Evolutionary conservation across 2,329 filamentous ascomycete genomes (phyloP).

Genomic region (Lomentospora prolificans): DNA sequence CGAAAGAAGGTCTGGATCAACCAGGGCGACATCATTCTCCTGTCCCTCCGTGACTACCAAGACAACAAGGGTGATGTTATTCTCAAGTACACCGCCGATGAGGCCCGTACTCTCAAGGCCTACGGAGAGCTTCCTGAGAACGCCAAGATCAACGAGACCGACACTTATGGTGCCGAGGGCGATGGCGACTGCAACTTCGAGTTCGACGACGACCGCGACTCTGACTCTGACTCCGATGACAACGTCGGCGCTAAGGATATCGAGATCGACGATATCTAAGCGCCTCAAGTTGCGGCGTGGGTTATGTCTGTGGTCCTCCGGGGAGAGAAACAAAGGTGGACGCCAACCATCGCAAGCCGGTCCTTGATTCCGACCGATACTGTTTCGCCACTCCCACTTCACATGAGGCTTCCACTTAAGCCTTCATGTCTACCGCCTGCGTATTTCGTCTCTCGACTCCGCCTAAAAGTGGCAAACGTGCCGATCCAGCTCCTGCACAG

Average conservation of each 20-base stretch:
- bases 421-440: no score
- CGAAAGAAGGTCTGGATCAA: conserved; percentile 99
- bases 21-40: conserved; percentile 78
- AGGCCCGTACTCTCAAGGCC: conserved; percentile 88
- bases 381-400: conserved; percentile 10
- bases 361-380: neutral
- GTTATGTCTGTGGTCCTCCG: neutral
- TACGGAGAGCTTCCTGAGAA: conserved; percentile 96
- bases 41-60: conserved; percentile 85
- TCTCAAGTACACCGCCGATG: conserved; percentile 91
- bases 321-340: neutral
- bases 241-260: conserved; percentile 54
- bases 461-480: no score
- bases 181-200: conserved; percentile 96
- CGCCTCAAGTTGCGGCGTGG: neutral
- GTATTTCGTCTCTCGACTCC: no score
- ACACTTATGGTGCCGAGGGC: conserved; percentile 84
- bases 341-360: neutral
- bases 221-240: conserved; percentile 40
- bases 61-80: conserved; percentile 96
- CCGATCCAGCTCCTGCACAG: no score
- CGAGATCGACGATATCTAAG: conserved; percentile 91
- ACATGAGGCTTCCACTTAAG: no score
- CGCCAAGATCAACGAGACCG: conserved; percentile 99
- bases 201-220: conserved; percentile 87